These are phyloP conservation scores for Rehmannia glutinosa DNA, from an alignment of 257 asterid species.

Conservation along the genomic window DNA sequence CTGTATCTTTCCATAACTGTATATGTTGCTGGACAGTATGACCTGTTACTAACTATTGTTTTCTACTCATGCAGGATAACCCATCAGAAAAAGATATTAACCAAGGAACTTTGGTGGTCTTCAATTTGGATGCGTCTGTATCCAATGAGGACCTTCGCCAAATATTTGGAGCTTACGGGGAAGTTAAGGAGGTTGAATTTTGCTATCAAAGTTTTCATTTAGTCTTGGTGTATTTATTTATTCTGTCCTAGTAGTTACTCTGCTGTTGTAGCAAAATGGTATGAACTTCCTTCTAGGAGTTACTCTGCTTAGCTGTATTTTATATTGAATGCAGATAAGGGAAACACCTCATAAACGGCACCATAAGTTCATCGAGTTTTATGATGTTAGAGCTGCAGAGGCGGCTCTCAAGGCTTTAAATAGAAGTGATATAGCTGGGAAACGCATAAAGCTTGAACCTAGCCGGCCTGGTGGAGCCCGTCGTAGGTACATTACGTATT, in stretches of 20 bases:
- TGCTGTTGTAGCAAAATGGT: too few relatives aligned
- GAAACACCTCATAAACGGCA: conserved; percentile 95
- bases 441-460: conserved; percentile 97
- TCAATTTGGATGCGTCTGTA: conserved; percentile 95
- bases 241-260: background rate
- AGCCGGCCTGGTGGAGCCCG: conserved; percentile 99
- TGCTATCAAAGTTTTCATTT: background rate
- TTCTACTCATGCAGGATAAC: conserved; percentile 53
- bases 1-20: background rate
- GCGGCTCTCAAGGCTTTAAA: conserved; percentile 96
- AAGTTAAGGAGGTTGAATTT: conserved; percentile 83
- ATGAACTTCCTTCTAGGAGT: too few relatives aligned
- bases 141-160: conserved; percentile 83
- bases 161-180: conserved; percentile 92
- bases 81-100: conserved; percentile 94
- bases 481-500: conserved; percentile 50
- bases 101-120: conserved; percentile 96
- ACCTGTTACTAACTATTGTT: background rate
- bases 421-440: conserved; percentile 95
- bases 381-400: conserved; percentile 94
- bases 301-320: conserved; percentile 13
- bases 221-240: background rate
- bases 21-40: background rate
- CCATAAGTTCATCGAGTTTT: conserved; percentile 94
- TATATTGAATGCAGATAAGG: conserved; percentile 57